Conservation (phyloP, 2,329 filamentous ascomycete genomes). For the Lachnellula hyalina region DNA sequence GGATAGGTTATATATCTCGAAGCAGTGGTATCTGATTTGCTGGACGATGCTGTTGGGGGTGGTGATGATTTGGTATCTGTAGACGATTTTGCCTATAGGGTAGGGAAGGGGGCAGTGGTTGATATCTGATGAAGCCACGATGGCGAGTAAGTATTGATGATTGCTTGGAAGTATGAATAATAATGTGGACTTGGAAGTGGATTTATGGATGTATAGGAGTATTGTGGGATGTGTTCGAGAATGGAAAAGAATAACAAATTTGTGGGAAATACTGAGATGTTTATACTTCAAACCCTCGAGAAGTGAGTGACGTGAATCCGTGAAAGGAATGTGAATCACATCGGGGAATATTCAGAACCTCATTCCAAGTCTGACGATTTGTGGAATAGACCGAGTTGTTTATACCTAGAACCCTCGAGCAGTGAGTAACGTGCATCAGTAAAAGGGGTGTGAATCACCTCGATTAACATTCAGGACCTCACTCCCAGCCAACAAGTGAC, state of each 20-base stretch:
- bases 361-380: background rate
- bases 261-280: too few species aligned
- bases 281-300: background rate
- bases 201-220: background rate
- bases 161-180: background rate
- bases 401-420: background rate
- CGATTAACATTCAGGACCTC: background rate
- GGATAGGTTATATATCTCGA: conserved; percentile 15
- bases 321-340: background rate
- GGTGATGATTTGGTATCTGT: conserved; percentile 12
- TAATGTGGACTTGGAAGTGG: background rate
- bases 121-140: conserved; percentile 17
- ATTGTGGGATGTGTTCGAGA: background rate
- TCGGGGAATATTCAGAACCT: background rate
- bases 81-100: conserved; percentile 14
- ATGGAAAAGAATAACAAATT: background rate
- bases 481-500: background rate
- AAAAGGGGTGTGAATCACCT: background rate
- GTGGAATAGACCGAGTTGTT: too few species aligned
- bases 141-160: conserved; percentile 1
- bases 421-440: background rate
- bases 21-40: conserved; percentile 10
- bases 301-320: background rate
- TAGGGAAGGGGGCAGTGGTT: conserved; percentile 3
- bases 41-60: conserved; percentile 11